Conservation (phyloP, 495 filamentous ascomycete species). For the Penicillium pulvis region DNA sequence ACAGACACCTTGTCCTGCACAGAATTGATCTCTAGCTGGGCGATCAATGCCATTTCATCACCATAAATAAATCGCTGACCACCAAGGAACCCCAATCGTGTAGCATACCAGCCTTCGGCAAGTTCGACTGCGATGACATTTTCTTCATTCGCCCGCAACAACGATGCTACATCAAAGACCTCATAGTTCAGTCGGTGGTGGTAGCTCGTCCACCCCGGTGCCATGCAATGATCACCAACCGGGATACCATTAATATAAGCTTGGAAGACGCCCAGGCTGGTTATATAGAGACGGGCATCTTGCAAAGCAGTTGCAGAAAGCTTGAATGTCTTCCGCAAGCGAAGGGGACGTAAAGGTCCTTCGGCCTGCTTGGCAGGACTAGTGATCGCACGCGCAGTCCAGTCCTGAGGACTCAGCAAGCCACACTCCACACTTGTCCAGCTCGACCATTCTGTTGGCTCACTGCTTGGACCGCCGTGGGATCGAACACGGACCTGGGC, state of each 20-base stretch:
- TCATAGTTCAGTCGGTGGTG: conserved; percentile 52
- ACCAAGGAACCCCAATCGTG: conserved; percentile 48
- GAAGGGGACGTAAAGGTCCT: conserved; percentile 28
- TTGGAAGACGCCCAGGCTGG: conserved; percentile 52
- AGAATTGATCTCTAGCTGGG: conserved; percentile 43
- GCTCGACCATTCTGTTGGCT: conserved; percentile 41
- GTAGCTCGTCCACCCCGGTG: conserved; percentile 59
- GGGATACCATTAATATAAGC: conserved; percentile 49
- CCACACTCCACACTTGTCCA: conserved; percentile 40
- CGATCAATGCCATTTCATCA: conserved; percentile 45
- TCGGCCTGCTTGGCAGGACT: conserved; percentile 15
- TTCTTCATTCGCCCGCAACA: conserved; percentile 30
- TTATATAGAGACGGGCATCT: conserved; percentile 51
- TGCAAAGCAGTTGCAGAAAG: conserved; percentile 11
- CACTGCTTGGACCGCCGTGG: conserved; percentile 22
- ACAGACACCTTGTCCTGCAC: conserved; percentile 29
- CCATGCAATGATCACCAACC: conserved; percentile 48
- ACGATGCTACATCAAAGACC: conserved; percentile 49
- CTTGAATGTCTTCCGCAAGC: conserved; percentile 32
- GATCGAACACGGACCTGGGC: conserved; percentile 41
- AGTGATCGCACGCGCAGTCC: conserved; percentile 42
- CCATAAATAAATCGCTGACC: conserved; percentile 43
- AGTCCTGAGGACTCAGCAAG: conserved; percentile 37
- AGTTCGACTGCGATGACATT: conserved; percentile 53
- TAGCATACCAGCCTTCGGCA: conserved; percentile 58